phyloP scores from a whole-genome alignment of 805 yeast species.

The Kluyveromyces nonfermentans region DNA sequence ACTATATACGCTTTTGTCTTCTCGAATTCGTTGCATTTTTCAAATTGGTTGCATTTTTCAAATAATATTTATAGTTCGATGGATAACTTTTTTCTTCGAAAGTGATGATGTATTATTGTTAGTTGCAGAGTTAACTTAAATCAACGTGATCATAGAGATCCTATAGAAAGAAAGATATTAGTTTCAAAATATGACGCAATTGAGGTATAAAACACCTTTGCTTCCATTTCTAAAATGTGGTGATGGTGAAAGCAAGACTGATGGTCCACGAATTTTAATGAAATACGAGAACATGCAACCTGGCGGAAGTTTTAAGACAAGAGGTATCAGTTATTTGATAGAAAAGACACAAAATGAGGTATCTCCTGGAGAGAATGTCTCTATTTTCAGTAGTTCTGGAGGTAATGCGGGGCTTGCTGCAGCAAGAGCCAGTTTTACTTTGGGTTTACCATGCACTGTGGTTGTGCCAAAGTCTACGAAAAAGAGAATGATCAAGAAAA shows the following conservation, averaged over 20 bases:
- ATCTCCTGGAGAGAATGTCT: slow-evolving; percentile 23
- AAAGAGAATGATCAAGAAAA: slow-evolving; percentile 34
- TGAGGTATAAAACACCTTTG: background rate
- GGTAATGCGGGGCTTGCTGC: slow-evolving; percentile 46
- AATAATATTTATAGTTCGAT: background rate
- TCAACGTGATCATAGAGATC: background rate
- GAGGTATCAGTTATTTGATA: slow-evolving; percentile 43
- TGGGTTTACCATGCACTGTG: slow-evolving; percentile 41
- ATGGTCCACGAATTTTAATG: slow-evolving; percentile 28
- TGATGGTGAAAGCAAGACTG: background rate
- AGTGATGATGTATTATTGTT: background rate
- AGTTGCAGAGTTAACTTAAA: no score
- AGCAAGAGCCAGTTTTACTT: slow-evolving; percentile 29
- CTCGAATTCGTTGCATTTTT: background rate
- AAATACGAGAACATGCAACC: slow-evolving; percentile 45
- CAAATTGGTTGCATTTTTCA: background rate
- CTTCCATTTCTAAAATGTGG: background rate
- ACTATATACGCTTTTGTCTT: no score
- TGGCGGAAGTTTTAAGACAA: slow-evolving; percentile 44
- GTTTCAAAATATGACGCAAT: background rate
- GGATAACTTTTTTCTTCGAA: background rate
- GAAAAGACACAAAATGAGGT: slow-evolving; percentile 20
- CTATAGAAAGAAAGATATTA: background rate
- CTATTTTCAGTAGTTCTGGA: slow-evolving; percentile 42
- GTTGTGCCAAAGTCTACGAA: slow-evolving; percentile 46